Conservation (phyloP, 1,284 basidiomycete genomes). For the Bondarzewia mesenterica region DNA sequence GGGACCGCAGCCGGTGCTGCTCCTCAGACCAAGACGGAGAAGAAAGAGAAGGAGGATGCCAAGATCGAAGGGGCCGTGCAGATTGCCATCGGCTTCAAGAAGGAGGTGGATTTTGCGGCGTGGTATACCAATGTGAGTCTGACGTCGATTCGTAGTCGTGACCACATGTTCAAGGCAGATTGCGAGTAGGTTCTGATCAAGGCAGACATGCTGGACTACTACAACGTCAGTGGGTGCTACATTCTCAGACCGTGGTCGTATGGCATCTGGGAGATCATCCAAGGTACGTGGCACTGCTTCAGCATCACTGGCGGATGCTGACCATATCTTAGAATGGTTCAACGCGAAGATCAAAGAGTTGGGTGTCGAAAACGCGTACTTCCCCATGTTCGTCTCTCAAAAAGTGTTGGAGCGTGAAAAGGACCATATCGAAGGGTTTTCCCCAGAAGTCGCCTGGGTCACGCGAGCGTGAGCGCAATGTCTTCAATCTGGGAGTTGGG, state of each 20-base stretch:
- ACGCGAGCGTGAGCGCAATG: conserved; percentile 74
- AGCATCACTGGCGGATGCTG: conserved; percentile 1
- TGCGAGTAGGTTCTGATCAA: conserved; percentile 81
- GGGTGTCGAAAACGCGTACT: conserved; percentile 96
- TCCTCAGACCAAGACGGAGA: conserved; percentile 30
- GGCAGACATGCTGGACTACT: conserved; percentile 99
- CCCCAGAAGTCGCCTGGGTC: conserved; percentile 99
- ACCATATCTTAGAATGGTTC: conserved; percentile 72
- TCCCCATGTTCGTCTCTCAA: conserved; percentile 97
- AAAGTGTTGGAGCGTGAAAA: conserved; percentile 96
- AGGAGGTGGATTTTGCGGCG: conserved; percentile 87
- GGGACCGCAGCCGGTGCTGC: conserved; percentile 26
- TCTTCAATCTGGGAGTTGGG: not conserved
- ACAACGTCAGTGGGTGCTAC: conserved; percentile 97
- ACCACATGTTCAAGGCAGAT: conserved; percentile 4
- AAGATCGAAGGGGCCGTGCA: conserved; percentile 85
- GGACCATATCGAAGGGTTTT: conserved; percentile 99
- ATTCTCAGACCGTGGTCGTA: conserved; percentile 98
- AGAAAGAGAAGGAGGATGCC: conserved; percentile 61
- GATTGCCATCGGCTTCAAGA: conserved; percentile 91
- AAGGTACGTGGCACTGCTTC: conserved; percentile 41
- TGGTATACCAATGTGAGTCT: conserved; percentile 84
- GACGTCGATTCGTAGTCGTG: not conserved
- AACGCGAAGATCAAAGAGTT: conserved; percentile 88
- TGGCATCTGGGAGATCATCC: conserved; percentile 94